These are phyloP conservation scores for Nicotiana noctiflora DNA, from an alignment of 257 asterid species.

Conservation along the genomic window DNA sequence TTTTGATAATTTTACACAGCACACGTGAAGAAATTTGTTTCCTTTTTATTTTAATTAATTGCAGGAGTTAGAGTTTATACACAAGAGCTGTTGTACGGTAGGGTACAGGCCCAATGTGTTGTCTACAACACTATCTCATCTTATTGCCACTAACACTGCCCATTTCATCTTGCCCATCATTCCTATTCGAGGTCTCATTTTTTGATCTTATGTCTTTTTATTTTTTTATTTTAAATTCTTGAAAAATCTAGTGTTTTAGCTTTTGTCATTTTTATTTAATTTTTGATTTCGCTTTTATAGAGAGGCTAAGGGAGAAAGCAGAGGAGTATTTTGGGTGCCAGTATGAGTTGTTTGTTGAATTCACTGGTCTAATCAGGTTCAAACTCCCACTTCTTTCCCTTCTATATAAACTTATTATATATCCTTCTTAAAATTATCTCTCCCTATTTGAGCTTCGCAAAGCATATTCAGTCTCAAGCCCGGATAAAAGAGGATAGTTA, in stretches of 20 bases:
- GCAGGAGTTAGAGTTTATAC: constrained; percentile 84
- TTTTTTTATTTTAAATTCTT: background rate
- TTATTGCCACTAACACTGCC: constrained; percentile 68
- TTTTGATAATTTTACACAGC: background rate
- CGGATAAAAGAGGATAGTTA: background rate
- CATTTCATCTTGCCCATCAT: constrained; percentile 75
- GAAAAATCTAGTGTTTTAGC: background rate
- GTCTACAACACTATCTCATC: constrained; percentile 88
- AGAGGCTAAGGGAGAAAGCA: constrained; percentile 69
- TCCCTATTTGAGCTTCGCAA: background rate
- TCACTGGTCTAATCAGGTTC: constrained; percentile 86
- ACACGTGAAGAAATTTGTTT: background rate
- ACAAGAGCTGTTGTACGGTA: constrained; percentile 77
- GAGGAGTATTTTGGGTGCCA: constrained; percentile 78
- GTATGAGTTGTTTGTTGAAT: constrained; percentile 78
- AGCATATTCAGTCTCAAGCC: background rate
- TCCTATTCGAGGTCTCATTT: constrained; percentile 58
- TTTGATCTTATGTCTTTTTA: background rate
- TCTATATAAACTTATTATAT: background rate
- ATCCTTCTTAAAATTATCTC: background rate
- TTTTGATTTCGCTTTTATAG: constrained; percentile 18
- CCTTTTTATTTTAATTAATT: background rate
- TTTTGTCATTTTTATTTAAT: background rate
- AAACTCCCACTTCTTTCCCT: background rate
- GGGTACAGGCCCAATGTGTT: constrained; percentile 90